phyloP scores from a whole-genome alignment of 768 basidiomycete genomes.

The Hortiboletus campestris region DNA sequence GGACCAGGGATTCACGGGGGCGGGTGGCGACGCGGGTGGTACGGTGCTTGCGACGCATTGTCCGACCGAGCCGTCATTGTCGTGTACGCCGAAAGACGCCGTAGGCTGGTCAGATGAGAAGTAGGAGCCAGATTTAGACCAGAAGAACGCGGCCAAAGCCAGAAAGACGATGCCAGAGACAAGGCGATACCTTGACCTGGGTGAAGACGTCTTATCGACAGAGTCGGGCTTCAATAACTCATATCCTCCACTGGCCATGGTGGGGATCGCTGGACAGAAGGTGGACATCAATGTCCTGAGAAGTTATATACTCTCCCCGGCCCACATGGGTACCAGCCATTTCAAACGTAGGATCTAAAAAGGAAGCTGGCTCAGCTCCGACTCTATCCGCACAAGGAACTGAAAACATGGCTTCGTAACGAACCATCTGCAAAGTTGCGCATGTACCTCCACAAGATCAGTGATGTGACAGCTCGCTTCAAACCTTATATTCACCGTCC shows the following conservation, averaged over 20 bases:
- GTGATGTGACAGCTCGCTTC: no score
- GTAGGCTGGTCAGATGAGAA: slow-evolving; percentile 1
- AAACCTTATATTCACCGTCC: no score
- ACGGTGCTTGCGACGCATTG: slow-evolving; percentile 36
- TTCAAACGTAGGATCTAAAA: not conserved
- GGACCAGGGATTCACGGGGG: slow-evolving; percentile 50
- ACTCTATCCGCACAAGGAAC: not conserved
- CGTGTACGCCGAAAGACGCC: not conserved
- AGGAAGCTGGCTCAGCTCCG: not conserved
- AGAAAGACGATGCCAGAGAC: slow-evolving; percentile 14
- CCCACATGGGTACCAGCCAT: not conserved
- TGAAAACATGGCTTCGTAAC: no score
- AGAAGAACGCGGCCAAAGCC: slow-evolving; percentile 6
- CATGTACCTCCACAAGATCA: no score
- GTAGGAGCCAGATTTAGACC: slow-evolving; percentile 3
- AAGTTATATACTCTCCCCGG: not conserved
- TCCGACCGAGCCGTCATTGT: slow-evolving; percentile 15
- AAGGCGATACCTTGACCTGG: slow-evolving; percentile 12
- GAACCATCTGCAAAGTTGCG: no score
- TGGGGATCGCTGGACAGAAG: not conserved
- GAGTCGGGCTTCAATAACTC: slow-evolving; percentile 11
- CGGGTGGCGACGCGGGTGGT: slow-evolving; percentile 39
- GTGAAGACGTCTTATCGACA: not conserved
- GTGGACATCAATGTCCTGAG: not conserved
- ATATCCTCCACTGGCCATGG: slow-evolving; percentile 22